These are phyloP conservation scores for Sisymbrium altissimum DNA, from an alignment of 345 rosid species.

Conservation along the genomic window DNA sequence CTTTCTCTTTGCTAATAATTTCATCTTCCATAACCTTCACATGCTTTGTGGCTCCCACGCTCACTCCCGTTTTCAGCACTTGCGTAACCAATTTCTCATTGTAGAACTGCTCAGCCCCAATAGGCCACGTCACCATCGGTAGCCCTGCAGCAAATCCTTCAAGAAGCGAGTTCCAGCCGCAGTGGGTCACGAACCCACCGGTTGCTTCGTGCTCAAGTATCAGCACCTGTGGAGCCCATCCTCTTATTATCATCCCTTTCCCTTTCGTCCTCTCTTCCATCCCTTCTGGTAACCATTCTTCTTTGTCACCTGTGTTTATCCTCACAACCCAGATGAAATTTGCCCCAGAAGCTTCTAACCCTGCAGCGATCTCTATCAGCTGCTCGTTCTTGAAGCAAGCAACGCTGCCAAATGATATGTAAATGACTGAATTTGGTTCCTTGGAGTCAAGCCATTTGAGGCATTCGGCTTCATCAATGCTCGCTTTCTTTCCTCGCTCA, in stretches of 20 bases:
- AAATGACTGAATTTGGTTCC: slow-evolving; percentile 46
- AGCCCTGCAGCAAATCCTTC: slow-evolving; percentile 45
- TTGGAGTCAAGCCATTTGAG: slow-evolving; percentile 54
- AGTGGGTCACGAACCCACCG: slow-evolving; percentile 49
- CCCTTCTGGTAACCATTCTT: slow-evolving; percentile 40
- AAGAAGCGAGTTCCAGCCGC: slow-evolving; percentile 52
- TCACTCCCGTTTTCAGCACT: slow-evolving; percentile 38
- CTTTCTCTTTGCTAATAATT: slow-evolving; percentile 27
- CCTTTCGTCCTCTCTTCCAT: slow-evolving; percentile 36
- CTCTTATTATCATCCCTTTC: slow-evolving; percentile 36
- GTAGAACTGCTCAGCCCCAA: slow-evolving; percentile 43
- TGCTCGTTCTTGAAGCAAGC: slow-evolving; percentile 30
- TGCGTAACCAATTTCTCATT: slow-evolving; percentile 43
- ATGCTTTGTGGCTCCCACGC: slow-evolving; percentile 38
- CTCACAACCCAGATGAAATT: slow-evolving; percentile 30
- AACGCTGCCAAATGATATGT: slow-evolving; percentile 51
- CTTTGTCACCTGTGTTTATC: slow-evolving; percentile 15
- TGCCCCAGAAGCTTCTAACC: slow-evolving; percentile 19
- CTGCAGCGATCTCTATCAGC: slow-evolving; percentile 25
- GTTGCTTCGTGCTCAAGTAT: slow-evolving; percentile 47
- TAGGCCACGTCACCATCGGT: slow-evolving; percentile 53
- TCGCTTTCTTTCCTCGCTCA: slow-evolving; percentile 35
- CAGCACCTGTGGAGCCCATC: slow-evolving; percentile 51
- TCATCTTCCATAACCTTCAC: slow-evolving; percentile 6
- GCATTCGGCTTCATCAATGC: slow-evolving; percentile 32